Percentiles rank a stretch among this genome's conserved stretches.
Evolutionary conservation across 148 eudicot genomes (phyloP).

Genomic region (Mesembryanthemum crystallinum): DNA sequence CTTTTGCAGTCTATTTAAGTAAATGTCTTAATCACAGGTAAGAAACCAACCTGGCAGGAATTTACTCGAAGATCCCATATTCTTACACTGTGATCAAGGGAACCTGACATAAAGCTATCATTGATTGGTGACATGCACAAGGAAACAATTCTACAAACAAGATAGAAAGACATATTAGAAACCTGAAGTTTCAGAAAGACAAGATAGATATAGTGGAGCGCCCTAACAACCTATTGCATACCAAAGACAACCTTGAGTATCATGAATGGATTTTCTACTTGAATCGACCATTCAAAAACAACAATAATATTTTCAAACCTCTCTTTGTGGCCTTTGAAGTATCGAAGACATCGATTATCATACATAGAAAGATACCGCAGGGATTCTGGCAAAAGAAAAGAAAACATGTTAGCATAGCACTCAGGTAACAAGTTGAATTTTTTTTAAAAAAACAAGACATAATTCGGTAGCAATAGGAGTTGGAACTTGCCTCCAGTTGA

Average conservation of each 20-base stretch:
- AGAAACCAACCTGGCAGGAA: conserved; percentile 86
- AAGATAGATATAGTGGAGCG: background rate
- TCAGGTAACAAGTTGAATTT: background rate
- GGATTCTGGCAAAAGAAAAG: conserved; percentile 52
- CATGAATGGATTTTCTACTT: background rate
- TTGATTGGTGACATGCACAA: conserved; percentile 96
- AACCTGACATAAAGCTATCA: conserved; percentile 98
- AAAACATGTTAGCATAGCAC: background rate
- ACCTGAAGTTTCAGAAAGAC: background rate
- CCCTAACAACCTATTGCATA: background rate
- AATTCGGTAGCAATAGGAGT: background rate
- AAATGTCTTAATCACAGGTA: conserved; percentile 7
- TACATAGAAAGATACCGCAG: conserved; percentile 93
- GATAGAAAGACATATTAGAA: conserved; percentile 17
- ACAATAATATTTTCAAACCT: conserved; percentile 47
- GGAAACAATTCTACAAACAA: conserved; percentile 79
- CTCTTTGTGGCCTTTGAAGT: conserved; percentile 92
- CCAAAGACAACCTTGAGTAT: background rate
- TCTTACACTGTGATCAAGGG: conserved; percentile 90
- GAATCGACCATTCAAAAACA: background rate
- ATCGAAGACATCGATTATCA: conserved; percentile 91
- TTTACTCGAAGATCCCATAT: conserved; percentile 99
- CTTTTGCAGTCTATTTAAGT: background rate
- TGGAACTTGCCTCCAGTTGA: conserved; percentile 59
- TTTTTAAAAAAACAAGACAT: background rate